A percentile compares a stretch with the other conserved stretches of the same genome.
These are phyloP conservation scores for Panus rudis DNA, from an alignment of 768 basidiomycete genomes.

Conservation along the genomic window DNA sequence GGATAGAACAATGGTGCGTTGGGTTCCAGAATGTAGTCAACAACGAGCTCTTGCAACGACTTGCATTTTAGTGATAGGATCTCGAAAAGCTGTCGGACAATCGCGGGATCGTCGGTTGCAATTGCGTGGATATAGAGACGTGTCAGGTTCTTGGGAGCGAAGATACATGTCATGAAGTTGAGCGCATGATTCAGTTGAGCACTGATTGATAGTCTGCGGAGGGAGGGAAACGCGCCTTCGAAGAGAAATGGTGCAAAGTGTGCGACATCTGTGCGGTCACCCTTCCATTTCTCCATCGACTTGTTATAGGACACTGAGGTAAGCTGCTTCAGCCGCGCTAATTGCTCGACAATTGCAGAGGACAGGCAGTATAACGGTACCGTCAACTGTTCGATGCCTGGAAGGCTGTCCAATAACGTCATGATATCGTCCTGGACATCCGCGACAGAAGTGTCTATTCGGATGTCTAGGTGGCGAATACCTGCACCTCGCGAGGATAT, in stretches of 20 bases:
- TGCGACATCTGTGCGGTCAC: slow-evolving; percentile 36
- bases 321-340: slow-evolving; percentile 39
- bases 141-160: slow-evolving; percentile 32
- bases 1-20: slow-evolving; percentile 10
- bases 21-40: slow-evolving; percentile 27
- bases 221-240: slow-evolving; percentile 42
- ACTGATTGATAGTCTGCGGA: slow-evolving; percentile 44
- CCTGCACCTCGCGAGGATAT: slow-evolving; percentile 39
- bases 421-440: slow-evolving; percentile 34
- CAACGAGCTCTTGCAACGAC: slow-evolving; percentile 35
- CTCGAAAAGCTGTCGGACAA: slow-evolving; percentile 36
- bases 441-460: slow-evolving; percentile 30
- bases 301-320: slow-evolving; percentile 43
- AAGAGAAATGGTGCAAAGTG: slow-evolving; percentile 36
- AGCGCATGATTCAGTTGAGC: slow-evolving; percentile 28
- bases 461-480: slow-evolving; percentile 40
- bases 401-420: slow-evolving; percentile 32
- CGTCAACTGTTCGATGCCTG: slow-evolving; percentile 37
- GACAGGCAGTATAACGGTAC: slow-evolving; percentile 49
- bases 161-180: slow-evolving; percentile 35
- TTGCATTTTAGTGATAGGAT: slow-evolving; percentile 38
- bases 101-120: slow-evolving; percentile 34
- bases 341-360: slow-evolving; percentile 33
- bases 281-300: slow-evolving; percentile 36
- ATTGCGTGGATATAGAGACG: slow-evolving; percentile 45